These are phyloP conservation scores for Lipomyces sp. DNA, from an alignment of 805 yeast species.

Conservation along the genomic window DNA sequence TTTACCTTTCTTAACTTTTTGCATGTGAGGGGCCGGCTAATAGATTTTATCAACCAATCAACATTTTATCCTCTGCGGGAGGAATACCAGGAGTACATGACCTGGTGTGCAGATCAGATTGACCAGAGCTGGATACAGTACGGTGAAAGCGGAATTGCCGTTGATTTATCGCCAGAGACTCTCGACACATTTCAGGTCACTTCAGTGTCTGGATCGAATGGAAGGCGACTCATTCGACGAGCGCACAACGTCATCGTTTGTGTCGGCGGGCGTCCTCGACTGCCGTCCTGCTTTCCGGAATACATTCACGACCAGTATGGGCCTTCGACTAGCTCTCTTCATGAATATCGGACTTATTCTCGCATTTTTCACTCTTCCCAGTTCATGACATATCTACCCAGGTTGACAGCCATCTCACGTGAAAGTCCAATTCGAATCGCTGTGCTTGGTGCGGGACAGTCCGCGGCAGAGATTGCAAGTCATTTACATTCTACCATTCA, in stretches of 20 bases:
- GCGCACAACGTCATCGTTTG: constrained; percentile 28
- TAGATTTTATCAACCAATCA: constrained; percentile 28
- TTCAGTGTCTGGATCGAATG: not conserved
- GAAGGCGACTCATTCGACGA: not conserved
- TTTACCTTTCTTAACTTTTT: constrained; percentile 33
- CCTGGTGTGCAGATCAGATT: constrained; percentile 33
- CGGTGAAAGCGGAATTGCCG: constrained; percentile 12
- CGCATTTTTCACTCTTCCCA: constrained; percentile 26
- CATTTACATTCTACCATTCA: constrained; percentile 10
- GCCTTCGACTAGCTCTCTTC: not conserved
- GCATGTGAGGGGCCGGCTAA: constrained; percentile 23
- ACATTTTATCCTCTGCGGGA: constrained; percentile 33
- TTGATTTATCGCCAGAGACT: not conserved
- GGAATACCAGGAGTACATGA: constrained; percentile 33
- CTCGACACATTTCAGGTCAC: not conserved
- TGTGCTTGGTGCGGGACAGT: constrained; percentile 33
- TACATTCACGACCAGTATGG: not conserved
- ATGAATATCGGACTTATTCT: not conserved
- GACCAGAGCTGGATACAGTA: constrained; percentile 18
- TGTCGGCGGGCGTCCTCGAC: constrained; percentile 29
- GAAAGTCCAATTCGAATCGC: constrained; percentile 18
- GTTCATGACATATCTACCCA: constrained; percentile 13
- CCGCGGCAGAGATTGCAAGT: constrained; percentile 32
- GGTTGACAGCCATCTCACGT: not conserved
- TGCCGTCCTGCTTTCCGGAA: constrained; percentile 23